Evolutionary conservation across 2,329 filamentous ascomycete species (phyloP).

Genomic region (Penicillium polonicum): DNA sequence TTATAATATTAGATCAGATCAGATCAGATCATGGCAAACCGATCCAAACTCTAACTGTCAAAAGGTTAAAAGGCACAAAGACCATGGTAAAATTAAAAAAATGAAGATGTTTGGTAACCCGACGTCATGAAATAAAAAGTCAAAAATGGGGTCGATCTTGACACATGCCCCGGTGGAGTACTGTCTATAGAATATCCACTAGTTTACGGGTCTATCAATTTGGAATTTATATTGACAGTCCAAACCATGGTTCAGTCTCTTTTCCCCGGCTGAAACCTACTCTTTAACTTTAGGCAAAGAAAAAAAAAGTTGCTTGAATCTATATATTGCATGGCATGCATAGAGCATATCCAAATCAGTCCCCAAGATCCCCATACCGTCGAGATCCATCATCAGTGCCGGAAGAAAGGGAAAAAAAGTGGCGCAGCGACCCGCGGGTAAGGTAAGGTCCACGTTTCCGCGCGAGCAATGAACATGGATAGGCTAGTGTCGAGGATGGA

Average conservation of each 20-base stretch:
- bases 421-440: slow-evolving; percentile 12
- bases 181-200: slow-evolving; percentile 1
- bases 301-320: neutral
- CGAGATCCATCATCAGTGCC: slow-evolving; percentile 2
- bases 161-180: neutral
- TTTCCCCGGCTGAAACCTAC: neutral
- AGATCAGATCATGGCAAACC: neutral
- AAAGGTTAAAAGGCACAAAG: neutral
- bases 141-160: slow-evolving; percentile 12
- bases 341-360: neutral
- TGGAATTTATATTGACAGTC: neutral
- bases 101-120: neutral
- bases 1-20: neutral
- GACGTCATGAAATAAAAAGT: slow-evolving; percentile 15
- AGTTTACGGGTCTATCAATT: slow-evolving; percentile 16
- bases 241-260: neutral
- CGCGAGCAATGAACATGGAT: slow-evolving; percentile 21
- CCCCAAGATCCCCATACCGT: neutral
- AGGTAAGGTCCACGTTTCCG: slow-evolving; percentile 22
- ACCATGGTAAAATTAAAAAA: neutral
- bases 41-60: slow-evolving; percentile 19
- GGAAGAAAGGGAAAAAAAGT: slow-evolving; percentile 5
- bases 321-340: neutral
- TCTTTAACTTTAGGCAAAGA: neutral
- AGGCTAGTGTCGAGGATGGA: neutral